Conservation (phyloP, 345 rosid species). For the Kandelia obovata region DNA sequence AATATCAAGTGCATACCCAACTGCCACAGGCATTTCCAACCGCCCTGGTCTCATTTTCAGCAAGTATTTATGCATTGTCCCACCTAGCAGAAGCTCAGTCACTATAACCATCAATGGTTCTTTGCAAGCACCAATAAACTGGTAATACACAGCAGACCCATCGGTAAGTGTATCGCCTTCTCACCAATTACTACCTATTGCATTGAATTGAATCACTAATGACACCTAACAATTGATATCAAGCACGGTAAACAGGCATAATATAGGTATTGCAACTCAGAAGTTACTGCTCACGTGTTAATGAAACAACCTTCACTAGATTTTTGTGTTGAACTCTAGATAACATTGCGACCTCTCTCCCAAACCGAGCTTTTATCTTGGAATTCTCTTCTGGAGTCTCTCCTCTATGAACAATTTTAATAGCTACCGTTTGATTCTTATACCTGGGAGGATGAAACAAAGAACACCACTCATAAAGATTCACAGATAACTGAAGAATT, state of each 20-base stretch:
- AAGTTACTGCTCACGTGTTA: neutral
- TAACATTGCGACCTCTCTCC: constrained; percentile 84
- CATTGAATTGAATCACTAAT: neutral
- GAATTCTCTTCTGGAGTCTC: constrained; percentile 79
- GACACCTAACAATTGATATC: neutral
- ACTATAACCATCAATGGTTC: constrained; percentile 94
- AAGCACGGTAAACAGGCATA: neutral
- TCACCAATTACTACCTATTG: neutral
- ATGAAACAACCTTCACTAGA: constrained; percentile 69
- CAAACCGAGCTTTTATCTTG: constrained; percentile 69
- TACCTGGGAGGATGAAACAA: constrained; percentile 45
- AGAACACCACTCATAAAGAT: too few relatives aligned
- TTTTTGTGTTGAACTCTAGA: constrained; percentile 90
- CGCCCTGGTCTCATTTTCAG: constrained; percentile 59
- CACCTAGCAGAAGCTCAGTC: constrained; percentile 82
- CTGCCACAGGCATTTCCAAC: constrained; percentile 64
- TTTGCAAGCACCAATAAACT: constrained; percentile 98
- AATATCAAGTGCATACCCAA: constrained; percentile 88
- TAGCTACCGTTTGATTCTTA: constrained; percentile 75
- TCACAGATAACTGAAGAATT: constrained; percentile 11
- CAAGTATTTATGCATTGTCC: constrained; percentile 82
- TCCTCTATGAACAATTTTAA: constrained; percentile 74
- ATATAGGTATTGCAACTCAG: neutral
- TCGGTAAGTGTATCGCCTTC: neutral
- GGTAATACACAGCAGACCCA: constrained; percentile 19